Conservation (phyloP, 495 filamentous ascomycete genomes). For the Talaromyces borbonicus region DNA sequence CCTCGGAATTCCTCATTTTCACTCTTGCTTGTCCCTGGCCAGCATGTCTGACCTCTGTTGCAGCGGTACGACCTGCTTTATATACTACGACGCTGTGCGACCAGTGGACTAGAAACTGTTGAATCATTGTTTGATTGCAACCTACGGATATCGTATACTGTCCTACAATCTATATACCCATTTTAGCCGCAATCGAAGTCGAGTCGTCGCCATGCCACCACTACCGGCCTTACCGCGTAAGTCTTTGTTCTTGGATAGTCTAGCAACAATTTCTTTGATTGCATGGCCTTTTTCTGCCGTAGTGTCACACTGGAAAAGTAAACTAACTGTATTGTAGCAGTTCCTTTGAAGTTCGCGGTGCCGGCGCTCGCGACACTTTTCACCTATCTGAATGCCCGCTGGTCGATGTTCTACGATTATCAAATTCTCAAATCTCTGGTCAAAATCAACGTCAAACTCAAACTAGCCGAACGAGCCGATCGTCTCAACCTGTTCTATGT, state of each 20-base stretch:
- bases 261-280: too few relatives aligned
- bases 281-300: too few relatives aligned
- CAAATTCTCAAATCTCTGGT: slow-evolving; percentile 41
- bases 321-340: too few relatives aligned
- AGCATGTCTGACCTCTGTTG: neutral
- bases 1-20: neutral
- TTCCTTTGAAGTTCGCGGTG: slow-evolving; percentile 41
- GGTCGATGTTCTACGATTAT: slow-evolving; percentile 56
- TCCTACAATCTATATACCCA: too few relatives aligned
- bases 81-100: too few relatives aligned
- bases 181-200: too few relatives aligned
- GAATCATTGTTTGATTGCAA: too few relatives aligned
- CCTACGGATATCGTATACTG: too few relatives aligned
- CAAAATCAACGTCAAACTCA: slow-evolving; percentile 28
- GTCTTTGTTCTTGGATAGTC: neutral
- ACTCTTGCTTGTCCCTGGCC: neutral
- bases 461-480: slow-evolving; percentile 42
- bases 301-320: too few relatives aligned
- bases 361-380: slow-evolving; percentile 58
- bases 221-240: slow-evolving; percentile 12
- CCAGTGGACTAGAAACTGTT: too few relatives aligned
- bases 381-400: slow-evolving; percentile 75
- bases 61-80: neutral
- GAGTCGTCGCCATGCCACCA: slow-evolving; percentile 7
- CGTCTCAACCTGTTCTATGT: slow-evolving; percentile 68